Conservation (phyloP, 2,329 filamentous ascomycete species). For the Escovopsis sp. region DNA sequence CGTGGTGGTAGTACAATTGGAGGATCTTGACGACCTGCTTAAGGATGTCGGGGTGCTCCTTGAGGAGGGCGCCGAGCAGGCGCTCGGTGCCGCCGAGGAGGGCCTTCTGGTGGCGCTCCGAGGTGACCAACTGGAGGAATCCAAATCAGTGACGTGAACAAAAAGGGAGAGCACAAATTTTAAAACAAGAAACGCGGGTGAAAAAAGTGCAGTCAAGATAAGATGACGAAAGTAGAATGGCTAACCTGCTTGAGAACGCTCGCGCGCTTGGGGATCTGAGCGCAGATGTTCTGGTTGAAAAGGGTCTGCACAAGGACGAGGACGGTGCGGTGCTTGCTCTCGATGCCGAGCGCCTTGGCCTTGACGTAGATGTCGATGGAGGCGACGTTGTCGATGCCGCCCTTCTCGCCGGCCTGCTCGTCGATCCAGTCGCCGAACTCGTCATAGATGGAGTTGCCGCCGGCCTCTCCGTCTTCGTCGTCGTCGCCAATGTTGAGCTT, state of each 20-base stretch:
- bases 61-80: conserved; percentile 56
- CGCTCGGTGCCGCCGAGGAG: conserved; percentile 91
- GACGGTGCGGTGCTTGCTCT: conserved; percentile 84
- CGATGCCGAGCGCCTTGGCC: conserved; percentile 90
- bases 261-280: conserved; percentile 74
- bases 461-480: conserved; percentile 63
- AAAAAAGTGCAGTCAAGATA: too few relatives aligned
- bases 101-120: conserved; percentile 88
- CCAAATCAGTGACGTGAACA: not conserved
- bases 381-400: conserved; percentile 62
- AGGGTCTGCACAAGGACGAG: conserved; percentile 85
- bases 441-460: conserved; percentile 67
- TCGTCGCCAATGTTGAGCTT: conserved; percentile 72
- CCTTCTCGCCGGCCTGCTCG: conserved; percentile 53
- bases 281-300: conserved; percentile 78
- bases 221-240: conserved; percentile 4
- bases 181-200: too few relatives aligned
- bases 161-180: too few relatives aligned
- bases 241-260: conserved; percentile 75
- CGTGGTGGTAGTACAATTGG: conserved; percentile 78
- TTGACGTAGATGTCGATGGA: conserved; percentile 91
- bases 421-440: conserved; percentile 88
- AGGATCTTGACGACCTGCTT: conserved; percentile 72
- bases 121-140: conserved; percentile 46
- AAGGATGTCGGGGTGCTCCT: conserved; percentile 63